Evolutionary conservation across 345 rosid species (phyloP), one percentile per base, ranked within the genome.

Genomic region (Salix exigua): DNA sequence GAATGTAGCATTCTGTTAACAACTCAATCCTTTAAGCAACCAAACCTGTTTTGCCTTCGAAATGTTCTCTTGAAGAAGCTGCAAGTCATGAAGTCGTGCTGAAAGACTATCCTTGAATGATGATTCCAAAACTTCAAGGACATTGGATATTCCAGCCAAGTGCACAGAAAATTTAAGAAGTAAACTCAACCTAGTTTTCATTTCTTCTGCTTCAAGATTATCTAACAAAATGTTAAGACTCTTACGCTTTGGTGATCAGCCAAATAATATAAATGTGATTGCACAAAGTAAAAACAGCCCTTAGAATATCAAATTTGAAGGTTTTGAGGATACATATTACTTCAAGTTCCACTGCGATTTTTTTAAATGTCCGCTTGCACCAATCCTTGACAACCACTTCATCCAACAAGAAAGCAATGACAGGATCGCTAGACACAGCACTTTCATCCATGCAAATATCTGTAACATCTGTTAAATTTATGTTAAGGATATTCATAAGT

Each of bases 321-420:
- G 40, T 23, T 63, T 68, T 44, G 86, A 89, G 97, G 97, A 96
- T 94, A 96, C 99, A 94, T 64, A 94, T 94, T 70, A 70, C 75
- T 75, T 80, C 86, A 86, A 96, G 92, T 81, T 90, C 93, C 70
- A 73, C 73, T 69, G 81, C 50, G 51, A 91, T 87, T 78, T 82
- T 89, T 77, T 76, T 79, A 86, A 91, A 96, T 38, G 90, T 87
- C 76, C 87, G 86, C 87, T 91, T 94, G 88, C 96, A 94, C 99
- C 98, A 96, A 78, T 96, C 97, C 89, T 96, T 96, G 79, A 96
- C 90, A 74, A 92, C 98, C 78, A 90, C 98, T 88, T 96, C 99
- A 89, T 96, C 99, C 87, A 96, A 82, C 97, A 94, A 87, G 96
- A 91, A 92, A 42, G 99, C 92, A 80, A 89, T 82, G 77, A 91